Conservation (phyloP, 2,329 filamentous ascomycete species). For the Fusarium nisikadoi region DNA sequence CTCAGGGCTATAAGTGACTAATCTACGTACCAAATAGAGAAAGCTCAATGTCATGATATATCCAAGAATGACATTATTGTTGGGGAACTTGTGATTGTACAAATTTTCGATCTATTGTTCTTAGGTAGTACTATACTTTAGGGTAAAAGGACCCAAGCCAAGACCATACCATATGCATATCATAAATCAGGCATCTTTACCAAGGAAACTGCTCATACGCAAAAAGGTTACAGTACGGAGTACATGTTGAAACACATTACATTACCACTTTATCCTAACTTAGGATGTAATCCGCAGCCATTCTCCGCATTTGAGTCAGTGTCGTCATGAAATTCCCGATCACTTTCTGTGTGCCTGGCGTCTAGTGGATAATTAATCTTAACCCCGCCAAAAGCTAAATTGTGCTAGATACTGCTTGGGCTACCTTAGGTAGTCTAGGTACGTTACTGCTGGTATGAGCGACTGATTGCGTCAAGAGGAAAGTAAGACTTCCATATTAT, state of each 20-base stretch:
- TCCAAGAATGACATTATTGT: not conserved
- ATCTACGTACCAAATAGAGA: too few species aligned
- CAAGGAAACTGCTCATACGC: not conserved
- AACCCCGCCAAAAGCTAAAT: constrained; percentile 29
- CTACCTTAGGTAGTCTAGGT: too few species aligned
- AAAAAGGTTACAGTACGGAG: not conserved
- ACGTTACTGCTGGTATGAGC: not conserved
- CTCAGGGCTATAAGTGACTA: too few species aligned
- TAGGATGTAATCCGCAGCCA: not conserved
- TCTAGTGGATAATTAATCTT: not conserved
- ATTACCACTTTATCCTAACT: not conserved
- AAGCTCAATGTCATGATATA: too few species aligned
- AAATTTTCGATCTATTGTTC: not conserved
- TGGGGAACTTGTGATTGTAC: not conserved
- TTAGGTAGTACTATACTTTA: not conserved
- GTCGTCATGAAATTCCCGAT: constrained; percentile 21
- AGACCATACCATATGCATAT: not conserved
- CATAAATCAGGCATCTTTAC: not conserved
- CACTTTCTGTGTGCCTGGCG: not conserved
- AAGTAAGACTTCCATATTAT: not conserved
- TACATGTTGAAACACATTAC: not conserved
- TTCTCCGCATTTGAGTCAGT: constrained; percentile 21
- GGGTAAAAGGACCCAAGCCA: not conserved
- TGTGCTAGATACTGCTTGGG: not conserved
- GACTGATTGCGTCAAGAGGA: constrained; percentile 5